Evolutionary conservation across 352 stramenopile species (phyloP).

Genomic region (Phytophthora ramorum): DNA sequence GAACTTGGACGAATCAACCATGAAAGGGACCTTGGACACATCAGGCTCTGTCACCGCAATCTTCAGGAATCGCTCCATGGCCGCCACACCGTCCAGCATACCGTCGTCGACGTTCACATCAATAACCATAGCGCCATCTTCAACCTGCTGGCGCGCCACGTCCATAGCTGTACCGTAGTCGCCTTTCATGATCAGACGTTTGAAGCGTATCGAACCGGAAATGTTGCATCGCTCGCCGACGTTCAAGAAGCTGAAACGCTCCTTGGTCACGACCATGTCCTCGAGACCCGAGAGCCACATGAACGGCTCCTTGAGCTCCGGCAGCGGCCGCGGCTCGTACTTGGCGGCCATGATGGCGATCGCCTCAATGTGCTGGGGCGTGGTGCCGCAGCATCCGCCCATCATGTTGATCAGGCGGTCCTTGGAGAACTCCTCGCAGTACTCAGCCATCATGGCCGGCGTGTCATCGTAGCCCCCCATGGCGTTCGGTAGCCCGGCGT

Average conservation of each 20-base stretch:
- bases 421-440: conserved; percentile 96
- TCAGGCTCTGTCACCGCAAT: conserved; percentile 97
- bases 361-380: conserved; percentile 94
- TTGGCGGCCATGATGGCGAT: conserved; percentile 83
- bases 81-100: conserved; percentile 95
- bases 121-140: conserved; percentile 97
- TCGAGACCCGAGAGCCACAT: conserved; percentile 97
- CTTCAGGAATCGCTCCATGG: conserved; percentile 98
- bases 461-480: conserved; percentile 98
- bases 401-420: conserved; percentile 97
- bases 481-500: conserved; percentile 96
- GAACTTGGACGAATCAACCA: conserved; percentile 98
- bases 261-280: conserved; percentile 93
- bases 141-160: conserved; percentile 96
- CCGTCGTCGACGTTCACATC: conserved; percentile 99
- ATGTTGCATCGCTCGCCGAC: conserved; percentile 98
- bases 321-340: conserved; percentile 87
- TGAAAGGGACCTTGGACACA: conserved; percentile 96
- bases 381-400: conserved; percentile 97
- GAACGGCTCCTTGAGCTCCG: conserved; percentile 86
- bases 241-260: conserved; percentile 96
- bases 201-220: conserved; percentile 95
- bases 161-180: conserved; percentile 97
- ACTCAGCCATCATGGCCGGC: conserved; percentile 92
- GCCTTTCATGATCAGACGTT: conserved; percentile 95